These are phyloP conservation scores for Aphanomyces invadans DNA, from an alignment of 352 stramenopile genomes.

Conservation along the genomic window DNA sequence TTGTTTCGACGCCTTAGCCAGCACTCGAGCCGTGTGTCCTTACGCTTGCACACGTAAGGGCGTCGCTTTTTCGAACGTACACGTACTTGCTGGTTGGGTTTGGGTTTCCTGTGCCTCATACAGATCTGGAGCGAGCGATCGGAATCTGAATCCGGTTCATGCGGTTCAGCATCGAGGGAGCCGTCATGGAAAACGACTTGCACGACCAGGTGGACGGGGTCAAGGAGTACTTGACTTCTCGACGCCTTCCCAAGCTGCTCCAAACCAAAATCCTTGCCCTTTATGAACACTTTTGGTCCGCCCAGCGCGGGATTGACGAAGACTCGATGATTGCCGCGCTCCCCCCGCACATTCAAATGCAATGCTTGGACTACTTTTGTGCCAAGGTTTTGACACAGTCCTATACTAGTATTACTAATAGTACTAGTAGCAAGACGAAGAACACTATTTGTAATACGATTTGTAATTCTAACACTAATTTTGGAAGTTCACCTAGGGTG, in stretches of 20 bases:
- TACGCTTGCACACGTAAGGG: too few relatives aligned
- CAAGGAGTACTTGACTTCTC: not conserved
- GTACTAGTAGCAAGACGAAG: too few relatives aligned
- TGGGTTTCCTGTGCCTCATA: slow-evolving; percentile 6
- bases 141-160: slow-evolving; percentile 3
- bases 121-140: slow-evolving; percentile 1
- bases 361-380: not conserved
- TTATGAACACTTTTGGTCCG: slow-evolving; percentile 18
- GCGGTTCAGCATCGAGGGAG: not conserved
- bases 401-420: too few relatives aligned
- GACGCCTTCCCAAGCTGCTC: slow-evolving; percentile 5
- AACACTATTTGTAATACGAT: too few relatives aligned
- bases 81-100: slow-evolving; percentile 4
- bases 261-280: slow-evolving; percentile 13
- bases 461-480: too few relatives aligned
- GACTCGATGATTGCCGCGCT: slow-evolving; percentile 1
- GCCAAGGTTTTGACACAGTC: too few relatives aligned
- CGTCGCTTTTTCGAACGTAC: slow-evolving; percentile 4
- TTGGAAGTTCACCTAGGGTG: too few relatives aligned
- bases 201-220: slow-evolving; percentile 17
- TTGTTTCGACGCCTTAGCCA: too few relatives aligned
- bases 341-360: slow-evolving; percentile 16
- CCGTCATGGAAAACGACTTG: slow-evolving; percentile 11
- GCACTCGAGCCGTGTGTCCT: too few relatives aligned
- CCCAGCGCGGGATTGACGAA: slow-evolving; percentile 15